Percentiles rank a stretch among this genome's conserved stretches.
Evolutionary conservation across 2,329 filamentous ascomycete genomes (phyloP).

Genomic region (Aspergillus versicolor): DNA sequence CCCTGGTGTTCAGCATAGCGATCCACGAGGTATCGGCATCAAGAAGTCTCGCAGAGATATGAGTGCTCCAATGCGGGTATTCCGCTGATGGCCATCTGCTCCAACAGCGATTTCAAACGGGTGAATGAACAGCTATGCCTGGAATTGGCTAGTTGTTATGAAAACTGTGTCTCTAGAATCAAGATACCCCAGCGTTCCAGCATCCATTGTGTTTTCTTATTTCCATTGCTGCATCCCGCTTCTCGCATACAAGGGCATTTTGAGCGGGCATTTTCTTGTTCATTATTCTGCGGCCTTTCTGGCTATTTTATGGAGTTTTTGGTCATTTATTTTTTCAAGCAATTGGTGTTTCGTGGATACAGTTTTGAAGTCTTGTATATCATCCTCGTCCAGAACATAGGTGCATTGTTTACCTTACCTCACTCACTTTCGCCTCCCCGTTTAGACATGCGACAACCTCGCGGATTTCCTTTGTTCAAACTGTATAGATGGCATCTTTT

Average conservation of each 20-base stretch:
- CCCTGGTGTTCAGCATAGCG: constrained; percentile 32
- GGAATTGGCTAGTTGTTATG: constrained; percentile 10
- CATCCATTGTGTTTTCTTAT: constrained; percentile 16
- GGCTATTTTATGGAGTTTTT: neutral
- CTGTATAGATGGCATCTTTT: neutral
- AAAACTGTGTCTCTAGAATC: constrained; percentile 20
- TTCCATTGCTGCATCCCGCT: neutral
- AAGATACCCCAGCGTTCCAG: constrained; percentile 31
- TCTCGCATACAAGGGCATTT: neutral
- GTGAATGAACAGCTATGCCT: neutral
- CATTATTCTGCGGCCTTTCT: neutral
- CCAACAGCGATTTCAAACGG: neutral
- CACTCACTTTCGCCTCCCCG: neutral
- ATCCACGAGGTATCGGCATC: constrained; percentile 28
- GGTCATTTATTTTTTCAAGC: neutral
- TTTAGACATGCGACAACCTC: neutral
- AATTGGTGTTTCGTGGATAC: neutral
- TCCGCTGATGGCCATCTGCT: constrained; percentile 22
- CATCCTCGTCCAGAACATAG: constrained; percentile 1
- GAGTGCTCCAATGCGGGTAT: constrained; percentile 38
- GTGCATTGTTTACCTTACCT: neutral
- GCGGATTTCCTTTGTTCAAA: constrained; percentile 14
- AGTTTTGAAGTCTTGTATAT: neutral
- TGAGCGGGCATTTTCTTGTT: neutral
- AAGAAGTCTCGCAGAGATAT: constrained; percentile 35